Base-by-base conservation (phyloP, 75 land plant genomes). In the Pseudotsuga menziesii region DNA sequence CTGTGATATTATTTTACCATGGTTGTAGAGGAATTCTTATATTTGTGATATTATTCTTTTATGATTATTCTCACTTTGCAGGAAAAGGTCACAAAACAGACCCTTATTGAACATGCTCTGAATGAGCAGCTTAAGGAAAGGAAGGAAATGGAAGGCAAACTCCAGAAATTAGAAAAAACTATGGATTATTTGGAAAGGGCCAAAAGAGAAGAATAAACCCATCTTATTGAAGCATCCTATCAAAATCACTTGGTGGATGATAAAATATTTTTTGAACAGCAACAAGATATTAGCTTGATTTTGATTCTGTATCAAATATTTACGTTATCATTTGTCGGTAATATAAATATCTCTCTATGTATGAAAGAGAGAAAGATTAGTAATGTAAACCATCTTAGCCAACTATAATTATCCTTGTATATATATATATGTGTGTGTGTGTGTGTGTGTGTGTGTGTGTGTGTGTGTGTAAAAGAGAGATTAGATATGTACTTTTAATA, bases 151-250 rank as follows among this genome's bases (percentile, higher is more conserved):
- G 99, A 96, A 76, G 89, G 93, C 76, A 96, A 94, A 75, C 79
- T 96, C 20, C 95, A 86, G 74, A 96, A 90, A 61, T 83, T 96
- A 1, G 94, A 88, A 0, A 96, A 96, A 73, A 96, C 94, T 8
- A 90, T 96, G 97, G 99, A 96, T 80, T 84, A 94, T 73, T 35
- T 94, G 82, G 99, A 96, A 77, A 93, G 99, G 81, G 99, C 99
- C 8, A 97, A 88, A 81, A 91, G 99, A 63, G 99, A 94, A 78
- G 97, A 97, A 76, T 93, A 91, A 70, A 85, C 96, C 54, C 93
- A 93, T 1, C 77, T 97, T 71, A 90, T 97, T 83, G 90, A 92
- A 75, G 93, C 86, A 60, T 91, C 93, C 26, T 92, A 83, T 79
- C 84, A 80, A 48, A 84, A 84, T 69, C 90, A 88, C 9, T 64